phyloP scores from a whole-genome alignment of 345 rosid species.

The Brassica napus region Da-Ae NC_063447.1:56819001-56819500 shows the following conservation, averaged over 20 bases:
- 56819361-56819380: not conserved
- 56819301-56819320: not conserved
- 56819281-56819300: not conserved
- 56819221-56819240: not conserved
- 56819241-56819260: not conserved
- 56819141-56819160: constrained; percentile 10
- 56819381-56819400: not conserved
- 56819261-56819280: not conserved
- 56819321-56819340: not conserved
- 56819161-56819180: not conserved
- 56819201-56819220: not conserved
- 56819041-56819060: constrained; percentile 41
- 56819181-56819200: not conserved
- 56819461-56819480: not conserved
- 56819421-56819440: not conserved
- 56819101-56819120: constrained; percentile 33
- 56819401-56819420: not conserved
- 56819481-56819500: too few species aligned
- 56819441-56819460: not conserved
- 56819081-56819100: constrained; percentile 26
- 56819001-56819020: not conserved
- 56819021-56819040: constrained; percentile 23
- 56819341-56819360: not conserved
- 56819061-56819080: constrained; percentile 30
- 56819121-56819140: constrained; percentile 20